Evolutionary conservation across 768 basidiomycete species (phyloP).

Genomic region (Tulasnella sp.): DNA sequence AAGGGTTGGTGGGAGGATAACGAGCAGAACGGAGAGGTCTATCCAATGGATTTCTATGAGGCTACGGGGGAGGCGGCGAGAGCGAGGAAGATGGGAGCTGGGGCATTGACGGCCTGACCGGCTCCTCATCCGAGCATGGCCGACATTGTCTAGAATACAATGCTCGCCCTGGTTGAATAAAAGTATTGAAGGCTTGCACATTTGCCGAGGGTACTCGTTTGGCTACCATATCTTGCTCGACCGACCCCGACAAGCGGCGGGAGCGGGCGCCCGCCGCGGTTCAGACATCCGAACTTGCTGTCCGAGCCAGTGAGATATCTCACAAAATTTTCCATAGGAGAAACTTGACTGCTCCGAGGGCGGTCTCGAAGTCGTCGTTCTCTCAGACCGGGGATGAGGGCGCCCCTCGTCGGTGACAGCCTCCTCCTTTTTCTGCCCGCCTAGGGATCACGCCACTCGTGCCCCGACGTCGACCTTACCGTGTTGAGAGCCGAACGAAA

Average conservation of each 20-base stretch:
- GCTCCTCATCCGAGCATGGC: background rate
- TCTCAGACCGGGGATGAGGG: background rate
- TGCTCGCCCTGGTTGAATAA: background rate
- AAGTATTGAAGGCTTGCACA: background rate
- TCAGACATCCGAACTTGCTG: background rate
- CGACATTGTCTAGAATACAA: background rate
- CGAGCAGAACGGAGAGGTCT: constrained; percentile 49
- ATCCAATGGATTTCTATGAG: constrained; percentile 97
- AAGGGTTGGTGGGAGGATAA: constrained; percentile 62
- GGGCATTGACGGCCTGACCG: constrained; percentile 2
- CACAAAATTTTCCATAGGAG: background rate
- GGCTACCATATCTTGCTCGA: background rate
- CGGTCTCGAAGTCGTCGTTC: background rate
- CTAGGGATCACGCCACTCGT: background rate
- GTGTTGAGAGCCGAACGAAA: background rate
- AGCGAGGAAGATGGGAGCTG: constrained; percentile 33
- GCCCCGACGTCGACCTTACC: background rate
- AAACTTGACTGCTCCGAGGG: background rate
- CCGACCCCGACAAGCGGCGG: background rate
- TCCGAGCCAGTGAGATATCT: background rate
- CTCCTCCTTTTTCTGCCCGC: background rate
- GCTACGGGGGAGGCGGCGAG: constrained; percentile 55
- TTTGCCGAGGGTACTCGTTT: background rate
- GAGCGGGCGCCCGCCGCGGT: background rate
- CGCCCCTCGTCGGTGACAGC: background rate